Evolutionary conservation across 495 filamentous ascomycete genomes (phyloP), one percentile per base, ranked within the genome.

Genomic region (Hyphodiscus hymeniophilus): DNA sequence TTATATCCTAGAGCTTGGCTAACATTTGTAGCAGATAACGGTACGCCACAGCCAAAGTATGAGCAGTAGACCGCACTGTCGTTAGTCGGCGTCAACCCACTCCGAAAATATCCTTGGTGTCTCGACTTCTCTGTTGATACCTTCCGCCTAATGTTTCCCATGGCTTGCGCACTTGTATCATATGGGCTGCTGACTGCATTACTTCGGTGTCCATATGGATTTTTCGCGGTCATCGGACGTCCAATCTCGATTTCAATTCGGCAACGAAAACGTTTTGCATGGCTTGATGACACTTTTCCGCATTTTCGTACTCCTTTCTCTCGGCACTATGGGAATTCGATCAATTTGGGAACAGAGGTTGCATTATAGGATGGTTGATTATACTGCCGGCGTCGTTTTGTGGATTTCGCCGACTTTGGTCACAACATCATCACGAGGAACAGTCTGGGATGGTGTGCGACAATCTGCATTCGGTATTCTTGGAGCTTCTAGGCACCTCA

Each of bases 161-260:
- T 24, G 22, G 20, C 20, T 42, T 28, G 46, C 38, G 46, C 42
- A 43, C 42, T 54, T 60, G 57, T 61, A 61, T 47, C 54, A 61
- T 61, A 59, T 52, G 56, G 56, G 56, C 41, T 51, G 38, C 50
- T 51, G 54, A 52, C 50, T 52, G 59, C 56, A 57, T 57, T 56
- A 26, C 40, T 51, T 61, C 34, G 55, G 52, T 56, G 58, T 59
- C 47, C 35, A 45, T 35, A 31, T 44, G 52, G 45, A 38, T 50
- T 59, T 49, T 42, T 34, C 26, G 42, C 36, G 28, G 35, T 57
- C 45, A 30, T 56, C 55, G 55, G 51, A 57, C 54, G 50, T 46
- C 57, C 34, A 35, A 24, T 48, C 45, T 46, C 26, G 15, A 26
- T 31, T 52, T 35, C 23, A 17, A 42, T 57, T 59, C 46, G 52